Evolutionary conservation across 305 asterid species (phyloP).

Genomic region (Solanum hybrid): DNA sequence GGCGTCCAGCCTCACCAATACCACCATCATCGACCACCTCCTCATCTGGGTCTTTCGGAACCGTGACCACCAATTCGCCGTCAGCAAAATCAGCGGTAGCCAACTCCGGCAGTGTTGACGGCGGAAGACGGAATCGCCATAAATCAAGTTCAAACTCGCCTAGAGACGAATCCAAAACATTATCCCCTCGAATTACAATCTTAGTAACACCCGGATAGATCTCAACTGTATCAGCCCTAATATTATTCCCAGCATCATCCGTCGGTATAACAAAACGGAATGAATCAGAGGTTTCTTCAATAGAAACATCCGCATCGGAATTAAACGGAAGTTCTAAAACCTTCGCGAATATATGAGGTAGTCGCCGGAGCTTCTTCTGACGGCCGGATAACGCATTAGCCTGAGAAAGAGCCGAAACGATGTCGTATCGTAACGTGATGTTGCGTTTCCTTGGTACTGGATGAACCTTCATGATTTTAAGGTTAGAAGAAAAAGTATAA

Average conservation of each 20-base stretch:
- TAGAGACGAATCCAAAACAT: conserved; percentile 29
- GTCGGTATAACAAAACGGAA: conserved; percentile 56
- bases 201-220: conserved; percentile 79
- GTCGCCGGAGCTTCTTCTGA: conserved; percentile 68
- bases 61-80: conserved; percentile 74
- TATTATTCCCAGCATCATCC: conserved; percentile 32
- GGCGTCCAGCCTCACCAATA: conserved; percentile 26
- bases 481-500: background rate
- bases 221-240: conserved; percentile 64
- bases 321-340: conserved; percentile 73
- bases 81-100: conserved; percentile 51
- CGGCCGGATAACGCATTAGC: conserved; percentile 19
- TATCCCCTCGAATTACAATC: conserved; percentile 51
- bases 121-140: conserved; percentile 87
- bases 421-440: conserved; percentile 24
- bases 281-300: conserved; percentile 50
- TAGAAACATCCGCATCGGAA: conserved; percentile 64
- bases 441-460: conserved; percentile 57
- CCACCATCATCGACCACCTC: conserved; percentile 11
- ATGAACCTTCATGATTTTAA: conserved; percentile 58
- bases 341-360: conserved; percentile 85
- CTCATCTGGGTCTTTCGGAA: conserved; percentile 51
- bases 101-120: conserved; percentile 51
- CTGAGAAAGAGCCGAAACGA: conserved; percentile 45
- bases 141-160: conserved; percentile 61